These are phyloP conservation scores for Diutina neorugosa DNA, from an alignment of 1,139 yeast genomes.

Conservation along the genomic window DNA sequence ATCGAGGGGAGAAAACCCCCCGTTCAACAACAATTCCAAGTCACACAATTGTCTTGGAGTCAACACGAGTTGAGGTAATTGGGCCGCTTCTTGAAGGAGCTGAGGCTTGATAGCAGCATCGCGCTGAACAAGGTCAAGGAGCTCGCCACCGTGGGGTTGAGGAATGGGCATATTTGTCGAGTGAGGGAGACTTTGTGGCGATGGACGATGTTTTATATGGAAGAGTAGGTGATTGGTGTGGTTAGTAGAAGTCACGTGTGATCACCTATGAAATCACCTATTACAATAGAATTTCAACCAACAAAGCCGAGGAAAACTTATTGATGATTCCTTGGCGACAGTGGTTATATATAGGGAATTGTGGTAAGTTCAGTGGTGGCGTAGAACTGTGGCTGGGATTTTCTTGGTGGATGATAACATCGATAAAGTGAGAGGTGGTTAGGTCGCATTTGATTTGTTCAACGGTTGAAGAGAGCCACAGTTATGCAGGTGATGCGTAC, in stretches of 20 bases:
- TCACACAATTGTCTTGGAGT: conserved; percentile 91
- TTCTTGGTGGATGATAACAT: too few relatives aligned
- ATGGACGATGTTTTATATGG: neutral
- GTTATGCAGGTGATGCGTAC: neutral
- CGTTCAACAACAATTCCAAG: conserved; percentile 79
- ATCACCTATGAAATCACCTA: too few relatives aligned
- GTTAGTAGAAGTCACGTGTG: neutral
- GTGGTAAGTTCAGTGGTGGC: too few relatives aligned
- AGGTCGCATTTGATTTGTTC: too few relatives aligned
- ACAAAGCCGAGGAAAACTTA: too few relatives aligned
- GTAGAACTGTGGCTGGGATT: too few relatives aligned
- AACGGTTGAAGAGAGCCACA: neutral
- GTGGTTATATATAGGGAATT: too few relatives aligned
- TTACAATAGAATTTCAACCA: too few relatives aligned
- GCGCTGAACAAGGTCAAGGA: conserved; percentile 77
- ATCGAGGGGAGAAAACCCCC: conserved; percentile 88
- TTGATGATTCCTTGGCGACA: too few relatives aligned
- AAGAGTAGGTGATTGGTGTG: neutral
- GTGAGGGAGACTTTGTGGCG: neutral
- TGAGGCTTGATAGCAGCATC: conserved; percentile 22
- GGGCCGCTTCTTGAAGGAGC: conserved; percentile 9
- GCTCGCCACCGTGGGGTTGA: conserved; percentile 81
- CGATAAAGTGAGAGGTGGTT: too few relatives aligned
- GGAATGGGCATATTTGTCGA: conserved; percentile 42
- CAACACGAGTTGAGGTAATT: conserved; percentile 41